phyloP scores from a whole-genome alignment of 805 yeast genomes.

The Barnettozyma wickerhamii region DNA sequence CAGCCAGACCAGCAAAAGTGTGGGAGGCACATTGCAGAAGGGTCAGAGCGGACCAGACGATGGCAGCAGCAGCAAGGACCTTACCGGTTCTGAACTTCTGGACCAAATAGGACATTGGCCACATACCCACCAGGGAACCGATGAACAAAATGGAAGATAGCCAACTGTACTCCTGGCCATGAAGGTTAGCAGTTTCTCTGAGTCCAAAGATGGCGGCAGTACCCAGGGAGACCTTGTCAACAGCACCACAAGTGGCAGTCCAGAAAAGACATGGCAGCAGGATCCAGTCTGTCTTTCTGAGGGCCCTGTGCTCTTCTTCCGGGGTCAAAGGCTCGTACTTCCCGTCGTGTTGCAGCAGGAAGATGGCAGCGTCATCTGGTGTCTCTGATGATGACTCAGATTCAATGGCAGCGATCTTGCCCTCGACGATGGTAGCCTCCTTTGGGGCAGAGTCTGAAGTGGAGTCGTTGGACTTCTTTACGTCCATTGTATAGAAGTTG shows the following conservation, averaged over 20 bases:
- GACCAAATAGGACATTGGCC: conserved; percentile 29
- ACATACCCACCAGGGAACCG: conserved; percentile 40
- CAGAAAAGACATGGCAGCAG: conserved; percentile 34
- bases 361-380: conserved; percentile 25
- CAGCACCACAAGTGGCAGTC: conserved; percentile 33
- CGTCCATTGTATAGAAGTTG: background rate
- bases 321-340: conserved; percentile 23
- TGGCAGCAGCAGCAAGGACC: conserved; percentile 21
- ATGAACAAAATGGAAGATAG: conserved; percentile 36
- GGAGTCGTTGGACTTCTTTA: conserved; percentile 2
- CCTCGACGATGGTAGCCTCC: conserved; percentile 2
- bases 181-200: conserved; percentile 33
- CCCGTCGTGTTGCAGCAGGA: conserved; percentile 22
- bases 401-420: background rate
- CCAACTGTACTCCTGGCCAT: conserved; percentile 39
- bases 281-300: conserved; percentile 35
- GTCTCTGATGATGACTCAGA: background rate
- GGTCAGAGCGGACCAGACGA: conserved; percentile 19
- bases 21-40: conserved; percentile 30
- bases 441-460: conserved; percentile 1
- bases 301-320: conserved; percentile 28
- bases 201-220: conserved; percentile 46
- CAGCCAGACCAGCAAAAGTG: conserved; percentile 36
- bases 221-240: conserved; percentile 40
- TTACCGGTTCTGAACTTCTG: conserved; percentile 24